Percentiles rank a stretch among this genome's conserved stretches.
Conservation (phyloP, 306 rosid genomes). For the Betula pendula region DNA sequence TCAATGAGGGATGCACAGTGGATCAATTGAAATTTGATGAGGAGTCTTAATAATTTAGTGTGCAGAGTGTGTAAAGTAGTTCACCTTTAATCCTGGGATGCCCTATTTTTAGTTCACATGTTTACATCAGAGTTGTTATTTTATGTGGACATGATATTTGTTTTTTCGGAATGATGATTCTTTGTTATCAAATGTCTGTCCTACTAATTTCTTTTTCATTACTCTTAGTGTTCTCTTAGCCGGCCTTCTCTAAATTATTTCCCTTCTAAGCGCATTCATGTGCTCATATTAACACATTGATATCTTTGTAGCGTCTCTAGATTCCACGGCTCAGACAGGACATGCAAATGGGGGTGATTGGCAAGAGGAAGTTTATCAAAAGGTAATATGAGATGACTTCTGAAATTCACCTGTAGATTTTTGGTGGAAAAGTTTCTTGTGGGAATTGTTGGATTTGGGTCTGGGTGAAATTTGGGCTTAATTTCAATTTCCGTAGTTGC, state of each 20-base stretch:
- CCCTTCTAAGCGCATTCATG: not conserved
- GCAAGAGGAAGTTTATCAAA: conserved; percentile 83
- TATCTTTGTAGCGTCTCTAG: conserved; percentile 64
- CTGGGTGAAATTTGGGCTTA: not conserved
- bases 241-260: not conserved
- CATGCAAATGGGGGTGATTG: conserved; percentile 71
- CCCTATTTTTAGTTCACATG: not conserved
- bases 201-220: not conserved
- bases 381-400: conserved; percentile 46
- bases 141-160: not conserved
- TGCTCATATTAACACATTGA: conserved; percentile 12
- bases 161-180: not conserved
- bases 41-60: not conserved
- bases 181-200: not conserved
- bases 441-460: not conserved
- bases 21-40: not conserved
- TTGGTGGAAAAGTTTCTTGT: not conserved
- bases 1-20: not conserved
- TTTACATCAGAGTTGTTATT: not conserved
- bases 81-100: not conserved
- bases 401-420: not conserved
- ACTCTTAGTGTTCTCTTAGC: not conserved
- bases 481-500: not conserved
- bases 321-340: conserved; percentile 69
- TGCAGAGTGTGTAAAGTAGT: not conserved